Evolutionary conservation across 164 flowering plant genomes (phyloP).

Genomic region (Warburgia ugandensis): DNA sequence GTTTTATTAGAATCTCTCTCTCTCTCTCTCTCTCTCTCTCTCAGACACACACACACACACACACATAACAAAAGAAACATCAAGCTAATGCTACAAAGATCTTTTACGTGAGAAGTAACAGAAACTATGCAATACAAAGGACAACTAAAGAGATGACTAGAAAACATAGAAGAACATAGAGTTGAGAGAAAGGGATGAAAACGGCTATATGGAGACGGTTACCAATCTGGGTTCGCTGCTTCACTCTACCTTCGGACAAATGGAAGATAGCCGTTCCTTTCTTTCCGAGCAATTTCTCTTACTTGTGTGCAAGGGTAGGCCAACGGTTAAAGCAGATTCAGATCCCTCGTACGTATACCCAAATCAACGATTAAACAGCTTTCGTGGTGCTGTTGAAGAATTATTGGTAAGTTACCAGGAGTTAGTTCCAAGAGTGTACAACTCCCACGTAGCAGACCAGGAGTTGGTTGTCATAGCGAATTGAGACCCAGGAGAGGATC

Average conservation of each 20-base stretch:
- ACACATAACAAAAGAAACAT: background rate
- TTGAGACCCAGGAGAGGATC: too few species aligned
- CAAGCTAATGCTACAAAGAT: background rate
- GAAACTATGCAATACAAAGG: background rate
- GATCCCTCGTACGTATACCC: slow-evolving; percentile 1
- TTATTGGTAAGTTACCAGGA: background rate
- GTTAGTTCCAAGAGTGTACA: background rate
- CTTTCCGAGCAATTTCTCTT: slow-evolving; percentile 2
- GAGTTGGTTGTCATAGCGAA: too few species aligned
- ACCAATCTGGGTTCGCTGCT: slow-evolving; percentile 2
- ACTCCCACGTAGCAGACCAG: background rate
- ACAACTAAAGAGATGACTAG: background rate
- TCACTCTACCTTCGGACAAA: background rate
- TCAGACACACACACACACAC: too few species aligned
- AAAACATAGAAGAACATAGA: background rate
- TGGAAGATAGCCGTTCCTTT: slow-evolving; percentile 8
- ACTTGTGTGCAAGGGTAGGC: slow-evolving; percentile 7
- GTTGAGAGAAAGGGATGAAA: slow-evolving; percentile 2
- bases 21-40: too few species aligned
- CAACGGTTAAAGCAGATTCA: slow-evolving; percentile 12
- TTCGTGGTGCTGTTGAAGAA: background rate
- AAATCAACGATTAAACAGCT: background rate
- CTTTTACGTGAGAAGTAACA: background rate
- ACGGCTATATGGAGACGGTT: slow-evolving; percentile 1
- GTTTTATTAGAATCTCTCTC: background rate